phyloP scores from a whole-genome alignment of 768 basidiomycete species.

The Russula olivacea region DNA sequence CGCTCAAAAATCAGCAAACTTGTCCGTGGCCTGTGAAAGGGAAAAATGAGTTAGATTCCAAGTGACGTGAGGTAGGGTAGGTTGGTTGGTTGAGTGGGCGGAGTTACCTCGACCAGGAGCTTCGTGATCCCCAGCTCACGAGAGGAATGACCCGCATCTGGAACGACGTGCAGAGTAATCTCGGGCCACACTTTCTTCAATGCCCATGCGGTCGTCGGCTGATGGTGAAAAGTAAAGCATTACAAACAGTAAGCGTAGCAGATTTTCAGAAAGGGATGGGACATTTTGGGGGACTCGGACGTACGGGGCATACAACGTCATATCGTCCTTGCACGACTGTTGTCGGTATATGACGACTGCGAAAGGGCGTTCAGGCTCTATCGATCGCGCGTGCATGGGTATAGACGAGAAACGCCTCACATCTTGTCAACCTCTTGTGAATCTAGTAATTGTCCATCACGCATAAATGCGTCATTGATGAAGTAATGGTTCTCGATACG shows the following conservation, averaged over 20 bases:
- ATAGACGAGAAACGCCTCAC: constrained; percentile 33
- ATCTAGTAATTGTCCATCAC: constrained; percentile 82
- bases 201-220: constrained; percentile 75
- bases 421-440: constrained; percentile 84
- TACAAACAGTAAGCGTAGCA: neutral
- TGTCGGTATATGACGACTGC: constrained; percentile 83
- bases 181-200: constrained; percentile 85
- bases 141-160: constrained; percentile 84
- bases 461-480: constrained; percentile 83
- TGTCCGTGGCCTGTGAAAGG: constrained; percentile 38
- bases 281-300: constrained; percentile 26
- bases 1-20: constrained; percentile 36
- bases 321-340: constrained; percentile 83
- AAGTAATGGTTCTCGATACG: constrained; percentile 91
- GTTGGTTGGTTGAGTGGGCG: neutral
- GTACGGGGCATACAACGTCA: constrained; percentile 81
- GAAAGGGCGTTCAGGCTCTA: constrained; percentile 5
- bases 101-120: constrained; percentile 58
- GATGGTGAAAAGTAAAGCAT: neutral
- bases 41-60: neutral
- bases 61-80: too few species aligned
- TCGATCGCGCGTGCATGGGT: neutral
- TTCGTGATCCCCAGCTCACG: constrained; percentile 66
- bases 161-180: constrained; percentile 65
- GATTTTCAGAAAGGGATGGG: neutral